Percentiles rank a stretch among this genome's conserved stretches.
These are phyloP conservation scores for Fimicolochytrium jonesii DNA, from an alignment of 192 early-diverging fungal genomes.

Conservation along the genomic window DNA sequence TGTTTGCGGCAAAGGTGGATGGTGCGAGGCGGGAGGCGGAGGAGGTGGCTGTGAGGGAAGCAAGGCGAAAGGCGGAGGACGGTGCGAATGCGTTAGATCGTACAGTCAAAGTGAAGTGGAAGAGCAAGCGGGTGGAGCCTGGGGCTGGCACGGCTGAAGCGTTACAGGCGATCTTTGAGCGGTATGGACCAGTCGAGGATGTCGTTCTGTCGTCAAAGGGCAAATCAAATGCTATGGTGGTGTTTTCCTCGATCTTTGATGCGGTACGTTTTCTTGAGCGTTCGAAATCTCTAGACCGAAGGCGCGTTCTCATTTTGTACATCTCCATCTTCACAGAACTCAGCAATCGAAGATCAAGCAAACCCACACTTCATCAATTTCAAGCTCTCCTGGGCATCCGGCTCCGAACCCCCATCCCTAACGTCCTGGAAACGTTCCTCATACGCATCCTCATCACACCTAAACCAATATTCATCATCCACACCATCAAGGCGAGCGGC, in stretches of 20 bases:
- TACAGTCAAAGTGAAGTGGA: slow-evolving; percentile 20
- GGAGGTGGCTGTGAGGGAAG: neutral
- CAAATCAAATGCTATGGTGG: slow-evolving; percentile 14
- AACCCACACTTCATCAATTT: neutral
- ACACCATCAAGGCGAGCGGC: too few relatives aligned
- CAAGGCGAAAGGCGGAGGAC: neutral
- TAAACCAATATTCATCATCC: too few relatives aligned
- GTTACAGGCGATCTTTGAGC: slow-evolving; percentile 1
- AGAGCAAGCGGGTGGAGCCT: neutral
- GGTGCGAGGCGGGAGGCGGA: slow-evolving; percentile 1
- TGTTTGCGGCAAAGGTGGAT: slow-evolving; percentile 5
- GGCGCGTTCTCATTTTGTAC: too few relatives aligned
- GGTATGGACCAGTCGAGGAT: slow-evolving; percentile 10
- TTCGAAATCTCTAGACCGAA: too few relatives aligned
- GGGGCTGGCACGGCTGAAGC: neutral
- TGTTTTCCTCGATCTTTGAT: slow-evolving; percentile 14
- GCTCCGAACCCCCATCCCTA: neutral
- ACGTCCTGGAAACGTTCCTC: too few relatives aligned
- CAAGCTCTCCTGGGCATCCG: slow-evolving; percentile 11
- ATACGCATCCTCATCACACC: neutral
- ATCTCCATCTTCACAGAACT: neutral
- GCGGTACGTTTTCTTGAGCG: slow-evolving; percentile 4
- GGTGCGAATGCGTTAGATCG: slow-evolving; percentile 7
- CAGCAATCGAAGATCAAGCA: slow-evolving; percentile 4
- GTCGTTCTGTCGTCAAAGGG: slow-evolving; percentile 18